Evolutionary conservation across 78 protist genomes (phyloP).

Genomic region (Dictyostelium citrinum): DNA sequence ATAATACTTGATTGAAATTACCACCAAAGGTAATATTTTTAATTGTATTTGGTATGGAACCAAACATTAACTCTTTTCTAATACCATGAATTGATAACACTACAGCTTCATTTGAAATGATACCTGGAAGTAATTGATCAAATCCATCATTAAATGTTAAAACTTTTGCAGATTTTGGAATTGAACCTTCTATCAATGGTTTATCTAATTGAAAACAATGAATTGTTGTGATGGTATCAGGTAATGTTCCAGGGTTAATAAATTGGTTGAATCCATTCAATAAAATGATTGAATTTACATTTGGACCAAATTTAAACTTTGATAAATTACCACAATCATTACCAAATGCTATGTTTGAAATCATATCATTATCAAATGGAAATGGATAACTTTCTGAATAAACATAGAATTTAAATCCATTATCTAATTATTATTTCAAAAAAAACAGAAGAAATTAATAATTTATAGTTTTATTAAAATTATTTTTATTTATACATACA

Average conservation of each 20-base stretch:
- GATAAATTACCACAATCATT: neutral
- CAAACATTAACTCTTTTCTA: neutral
- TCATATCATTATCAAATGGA: neutral
- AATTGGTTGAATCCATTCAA: neutral
- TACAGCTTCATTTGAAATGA: neutral
- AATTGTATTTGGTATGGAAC: neutral
- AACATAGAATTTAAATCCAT: neutral
- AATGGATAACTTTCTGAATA: neutral
- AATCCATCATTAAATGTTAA: neutral
- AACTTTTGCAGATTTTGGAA: neutral
- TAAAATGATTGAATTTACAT: neutral
- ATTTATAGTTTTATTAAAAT: no score
- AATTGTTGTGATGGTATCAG: neutral
- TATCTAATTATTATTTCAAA: neutral
- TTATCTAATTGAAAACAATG: neutral
- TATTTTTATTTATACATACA: neutral
- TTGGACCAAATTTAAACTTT: neutral
- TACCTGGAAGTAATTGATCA: neutral
- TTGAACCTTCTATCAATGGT: neutral
- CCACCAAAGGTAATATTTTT: neutral
- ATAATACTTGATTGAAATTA: neutral
- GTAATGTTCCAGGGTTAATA: neutral
- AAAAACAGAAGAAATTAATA: no score
- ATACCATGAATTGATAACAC: neutral
- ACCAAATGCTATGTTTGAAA: neutral